Evolutionary conservation across 768 basidiomycete species (phyloP).

Genomic region (Suillus ampliporus): DNA sequence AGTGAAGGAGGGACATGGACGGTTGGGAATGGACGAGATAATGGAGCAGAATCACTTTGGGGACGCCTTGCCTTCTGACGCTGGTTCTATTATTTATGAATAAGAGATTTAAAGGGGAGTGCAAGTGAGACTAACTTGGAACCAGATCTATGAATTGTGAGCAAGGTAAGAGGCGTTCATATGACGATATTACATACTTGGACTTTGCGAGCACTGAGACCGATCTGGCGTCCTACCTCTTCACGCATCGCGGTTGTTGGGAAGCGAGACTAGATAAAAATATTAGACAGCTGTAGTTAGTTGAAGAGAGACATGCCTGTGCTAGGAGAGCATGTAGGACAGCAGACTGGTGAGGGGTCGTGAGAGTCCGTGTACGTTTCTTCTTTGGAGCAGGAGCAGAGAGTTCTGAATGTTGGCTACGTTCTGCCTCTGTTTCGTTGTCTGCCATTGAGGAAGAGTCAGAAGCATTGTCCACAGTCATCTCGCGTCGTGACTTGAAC

Average conservation of each 20-base stretch:
- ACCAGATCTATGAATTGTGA: conserved; percentile 72
- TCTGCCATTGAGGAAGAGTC: conserved; percentile 62
- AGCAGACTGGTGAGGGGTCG: conserved; percentile 87
- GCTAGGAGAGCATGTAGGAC: conserved; percentile 88
- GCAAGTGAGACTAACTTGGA: conserved; percentile 59
- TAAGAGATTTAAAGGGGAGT: conserved; percentile 16
- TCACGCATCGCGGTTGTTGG: conserved; percentile 88
- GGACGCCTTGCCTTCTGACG: conserved; percentile 86
- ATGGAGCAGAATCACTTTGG: conserved; percentile 60
- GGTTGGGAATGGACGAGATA: conserved; percentile 60
- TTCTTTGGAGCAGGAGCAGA: conserved; percentile 46
- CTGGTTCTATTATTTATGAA: conserved; percentile 64
- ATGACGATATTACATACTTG: conserved; percentile 60
- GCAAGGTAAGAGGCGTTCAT: conserved; percentile 14
- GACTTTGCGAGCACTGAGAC: conserved; percentile 89
- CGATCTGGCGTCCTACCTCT: conserved; percentile 85
- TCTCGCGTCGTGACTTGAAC: no score
- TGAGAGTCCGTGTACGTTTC: conserved; percentile 86
- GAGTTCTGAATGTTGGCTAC: conserved; percentile 46
- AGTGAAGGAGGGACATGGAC: no score
- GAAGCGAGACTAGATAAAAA: conserved; percentile 72
- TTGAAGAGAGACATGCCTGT: conserved; percentile 55
- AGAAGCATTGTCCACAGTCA: conserved; percentile 33
- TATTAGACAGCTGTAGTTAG: neutral
- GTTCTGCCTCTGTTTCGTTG: conserved; percentile 57